Evolutionary conservation across 2,329 filamentous ascomycete genomes (phyloP), one percentile per base, ranked within the genome.

Genomic region (Cercospora sojina): DNA sequence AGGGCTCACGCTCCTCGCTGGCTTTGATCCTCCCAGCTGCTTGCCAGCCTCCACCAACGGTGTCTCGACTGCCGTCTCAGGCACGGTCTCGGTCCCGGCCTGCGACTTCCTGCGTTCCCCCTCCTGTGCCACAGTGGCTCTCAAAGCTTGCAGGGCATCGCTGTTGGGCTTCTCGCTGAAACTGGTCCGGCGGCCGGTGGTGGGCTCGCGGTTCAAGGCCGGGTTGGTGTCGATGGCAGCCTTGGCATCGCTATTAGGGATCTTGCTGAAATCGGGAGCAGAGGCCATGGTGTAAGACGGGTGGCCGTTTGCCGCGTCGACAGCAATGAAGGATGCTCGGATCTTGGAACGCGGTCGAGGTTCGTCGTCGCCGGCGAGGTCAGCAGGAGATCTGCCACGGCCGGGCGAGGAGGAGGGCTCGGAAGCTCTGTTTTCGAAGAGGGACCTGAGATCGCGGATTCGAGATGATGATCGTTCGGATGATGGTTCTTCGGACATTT

Each of bases 371-470:
- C 70, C 71, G 31, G 68, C 65, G 64, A 74, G 74, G 71, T 75
- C 78, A 69, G 75, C 76, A 67, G 78, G 79, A 55, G 81, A 82
- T 68, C 80, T 79, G 63, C 81, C 80, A 71, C 81, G 80, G 70
- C 78, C 43, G 66, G 61, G 63, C 31, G 64, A 62, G 10, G 64
- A 27, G 6, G 70, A 70, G 62, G 38, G 64, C 43, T 69, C 73
- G 65, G 77, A 73, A 64, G 77, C 75, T 69, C 78, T 80, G 70
- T 76, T 78, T 76, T 84, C 82, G 75, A 83, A 84, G 77, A 83
- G 80, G 65, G 82, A 81, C 73, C 81, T 78, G 65, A 84, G 77
- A 72, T 82, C 82, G 71, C 81, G 78, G 70, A 84, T 82, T 71
- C 80, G 80, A 64, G 75, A 78, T 65, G 71, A 77, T 55, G 77